Percentiles rank a stretch among this genome's conserved stretches.
These are phyloP conservation scores for Ophiocordyceps camponoti-leonardi DNA, from an alignment of 2,329 filamentous ascomycete species.

Conservation along the genomic window DNA sequence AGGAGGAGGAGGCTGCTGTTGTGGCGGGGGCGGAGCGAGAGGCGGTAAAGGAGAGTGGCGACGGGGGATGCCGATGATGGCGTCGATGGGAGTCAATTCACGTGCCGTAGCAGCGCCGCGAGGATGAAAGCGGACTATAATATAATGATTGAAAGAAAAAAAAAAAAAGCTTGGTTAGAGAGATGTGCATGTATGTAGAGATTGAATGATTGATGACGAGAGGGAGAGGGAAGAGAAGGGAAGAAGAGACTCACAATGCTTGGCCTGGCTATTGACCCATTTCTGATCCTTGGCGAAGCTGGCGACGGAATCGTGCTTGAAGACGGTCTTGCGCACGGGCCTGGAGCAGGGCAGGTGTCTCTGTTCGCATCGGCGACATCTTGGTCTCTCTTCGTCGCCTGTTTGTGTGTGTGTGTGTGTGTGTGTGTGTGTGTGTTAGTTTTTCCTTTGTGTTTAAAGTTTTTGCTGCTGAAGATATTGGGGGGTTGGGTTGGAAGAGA, in stretches of 20 bases:
- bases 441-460: no score
- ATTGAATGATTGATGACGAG: no score
- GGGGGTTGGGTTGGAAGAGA: background rate
- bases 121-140: conserved; percentile 6
- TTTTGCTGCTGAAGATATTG: no score
- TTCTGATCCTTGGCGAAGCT: conserved; percentile 17
- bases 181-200: no score
- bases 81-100: background rate
- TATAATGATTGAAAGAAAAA: no score
- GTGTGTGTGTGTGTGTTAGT: no score
- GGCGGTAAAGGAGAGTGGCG: background rate
- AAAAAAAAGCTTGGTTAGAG: no score
- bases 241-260: conserved; percentile 12
- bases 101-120: conserved; percentile 3
- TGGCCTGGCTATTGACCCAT: conserved; percentile 18
- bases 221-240: background rate
- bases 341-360: conserved; percentile 17
- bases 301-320: conserved; percentile 16
- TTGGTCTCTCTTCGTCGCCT: conserved; percentile 21
- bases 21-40: background rate
- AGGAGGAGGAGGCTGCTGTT: background rate
- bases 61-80: background rate
- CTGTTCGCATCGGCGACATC: conserved; percentile 15
- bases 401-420: background rate
- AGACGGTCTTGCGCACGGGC: conserved; percentile 17